These are phyloP conservation scores for Ostreobium quekettii DNA, from an alignment of 139 green algal genomes.

Conservation along the genomic window DNA sequence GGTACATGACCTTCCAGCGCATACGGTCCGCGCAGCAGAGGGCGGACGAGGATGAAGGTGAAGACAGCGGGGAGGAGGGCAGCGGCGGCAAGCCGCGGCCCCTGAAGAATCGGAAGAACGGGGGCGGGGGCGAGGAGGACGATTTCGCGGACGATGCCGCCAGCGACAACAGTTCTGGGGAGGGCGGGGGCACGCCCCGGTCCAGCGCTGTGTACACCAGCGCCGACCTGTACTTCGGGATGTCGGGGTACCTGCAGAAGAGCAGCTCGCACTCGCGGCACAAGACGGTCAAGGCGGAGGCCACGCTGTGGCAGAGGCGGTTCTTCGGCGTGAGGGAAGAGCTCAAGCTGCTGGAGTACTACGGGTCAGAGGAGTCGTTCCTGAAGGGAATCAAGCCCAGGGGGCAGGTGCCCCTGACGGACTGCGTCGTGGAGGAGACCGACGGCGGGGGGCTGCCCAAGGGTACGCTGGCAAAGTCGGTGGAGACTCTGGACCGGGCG, in stretches of 20 bases:
- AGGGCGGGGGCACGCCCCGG: neutral
- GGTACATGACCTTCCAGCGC: slow-evolving; percentile 15
- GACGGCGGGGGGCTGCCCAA: slow-evolving; percentile 8
- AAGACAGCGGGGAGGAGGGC: no score
- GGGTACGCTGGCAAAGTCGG: slow-evolving; percentile 6
- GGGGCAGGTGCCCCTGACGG: neutral
- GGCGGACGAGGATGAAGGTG: neutral
- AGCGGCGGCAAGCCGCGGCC: no score
- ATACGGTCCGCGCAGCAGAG: neutral
- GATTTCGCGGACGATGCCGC: no score
- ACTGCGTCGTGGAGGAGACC: slow-evolving; percentile 7
- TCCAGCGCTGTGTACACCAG: slow-evolving; percentile 4
- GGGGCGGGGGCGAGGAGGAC: slow-evolving; percentile 11
- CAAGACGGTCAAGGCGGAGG: slow-evolving; percentile 4
- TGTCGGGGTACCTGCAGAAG: slow-evolving; percentile 16
- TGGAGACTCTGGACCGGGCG: neutral
- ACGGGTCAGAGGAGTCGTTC: slow-evolving; percentile 8
- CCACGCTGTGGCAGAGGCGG: slow-evolving; percentile 5
- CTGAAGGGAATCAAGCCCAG: slow-evolving; percentile 10
- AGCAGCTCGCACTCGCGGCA: slow-evolving; percentile 4
- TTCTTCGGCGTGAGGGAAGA: slow-evolving; percentile 11
- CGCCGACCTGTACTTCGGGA: neutral
- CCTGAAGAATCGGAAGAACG: neutral
- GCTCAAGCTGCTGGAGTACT: slow-evolving; percentile 14
- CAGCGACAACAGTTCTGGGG: neutral